Conservation (phyloP, 371 early-diverging fungal genomes). For the Coemansia sp. region DNA sequence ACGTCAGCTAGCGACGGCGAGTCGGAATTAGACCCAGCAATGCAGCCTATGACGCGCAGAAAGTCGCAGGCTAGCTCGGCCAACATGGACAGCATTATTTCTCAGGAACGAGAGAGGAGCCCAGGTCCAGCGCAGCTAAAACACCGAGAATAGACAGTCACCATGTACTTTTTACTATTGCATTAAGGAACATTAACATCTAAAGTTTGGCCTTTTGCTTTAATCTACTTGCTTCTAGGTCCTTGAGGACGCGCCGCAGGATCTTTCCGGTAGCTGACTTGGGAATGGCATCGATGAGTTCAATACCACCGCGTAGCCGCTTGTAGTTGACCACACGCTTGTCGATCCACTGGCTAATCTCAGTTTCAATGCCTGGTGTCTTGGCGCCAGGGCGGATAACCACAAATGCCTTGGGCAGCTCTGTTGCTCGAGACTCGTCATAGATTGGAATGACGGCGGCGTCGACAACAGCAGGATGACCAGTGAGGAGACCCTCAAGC, state of each 20-base stretch:
- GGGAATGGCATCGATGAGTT: slow-evolving; percentile 72
- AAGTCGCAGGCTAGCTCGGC: not conserved
- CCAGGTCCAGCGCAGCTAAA: slow-evolving; percentile 1
- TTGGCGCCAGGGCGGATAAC: slow-evolving; percentile 54
- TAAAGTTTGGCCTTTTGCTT: slow-evolving; percentile 27
- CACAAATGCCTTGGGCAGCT: slow-evolving; percentile 81
- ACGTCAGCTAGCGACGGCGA: not conserved
- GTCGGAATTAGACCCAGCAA: not conserved
- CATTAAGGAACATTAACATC: not conserved
- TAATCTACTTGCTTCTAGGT: slow-evolving; percentile 17
- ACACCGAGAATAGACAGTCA: not conserved
- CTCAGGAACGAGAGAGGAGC: not conserved
- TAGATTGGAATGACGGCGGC: slow-evolving; percentile 73
- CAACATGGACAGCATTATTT: not conserved
- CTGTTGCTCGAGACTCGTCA: slow-evolving; percentile 68
- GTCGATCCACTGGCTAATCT: slow-evolving; percentile 68
- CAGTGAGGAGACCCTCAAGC: slow-evolving; percentile 77
- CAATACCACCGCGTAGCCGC: slow-evolving; percentile 80
- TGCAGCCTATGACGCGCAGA: not conserved
- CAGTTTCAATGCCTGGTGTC: slow-evolving; percentile 50
- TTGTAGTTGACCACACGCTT: slow-evolving; percentile 71
- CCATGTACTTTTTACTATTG: not conserved
- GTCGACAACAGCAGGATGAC: slow-evolving; percentile 73
- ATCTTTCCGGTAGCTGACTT: slow-evolving; percentile 63
- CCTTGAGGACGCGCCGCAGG: slow-evolving; percentile 48